Base-by-base conservation (phyloP, 1,284 basidiomycete genomes). In the Apiotrichum siamense region DNA sequence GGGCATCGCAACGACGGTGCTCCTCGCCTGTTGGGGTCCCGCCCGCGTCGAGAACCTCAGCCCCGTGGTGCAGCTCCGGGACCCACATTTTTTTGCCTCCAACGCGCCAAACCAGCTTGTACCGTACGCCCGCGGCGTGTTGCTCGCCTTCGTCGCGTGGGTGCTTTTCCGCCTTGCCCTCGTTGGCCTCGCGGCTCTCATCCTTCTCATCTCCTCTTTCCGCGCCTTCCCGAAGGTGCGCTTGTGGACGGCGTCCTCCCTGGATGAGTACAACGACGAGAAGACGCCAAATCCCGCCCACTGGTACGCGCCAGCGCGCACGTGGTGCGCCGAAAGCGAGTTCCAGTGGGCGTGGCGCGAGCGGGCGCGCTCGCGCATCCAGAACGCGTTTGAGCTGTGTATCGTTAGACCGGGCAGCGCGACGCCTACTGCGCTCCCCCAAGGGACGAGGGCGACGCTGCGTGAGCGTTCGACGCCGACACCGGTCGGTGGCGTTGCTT, bases 381-480 rank as follows among this genome's bases (percentile, higher is more conserved):
- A 83, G 62, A 85, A 87, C 51, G 84, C 85, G 2, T 88, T 82
- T 63, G 85, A 89, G 56, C 83, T 89, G 58, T 90, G 88, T 65
- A 75, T 87, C 46, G 58, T 69, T 29, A 40, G 64, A 2, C 39
- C 24, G 25, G n/a, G 39, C 17, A 15, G 27, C 17, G n/a, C n/a
- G n/a, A n/a, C n/a, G n/a, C n/a, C n/a, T n/a, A n/a, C n/a, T n/a
- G n/a, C n/a, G n/a, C n/a, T n/a, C n/a, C n/a, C n/a, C n/a, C n/a
- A n/a, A n/a, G n/a, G n/a, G n/a, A 13, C 12, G 21, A 38, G 37
- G 13, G 37, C 23, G 12, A 38, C 12, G 37, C 23, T 24, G 2
- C 37, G 21, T 6, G 6, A 38, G 12, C 37, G n/a, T n/a, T 38
- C 18, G 11, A 24, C 23, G 21, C 12, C 11, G 25, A 38, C 11